Conservation (phyloP, 2,329 filamentous ascomycete genomes). For the Mariannaea elegans region DNA sequence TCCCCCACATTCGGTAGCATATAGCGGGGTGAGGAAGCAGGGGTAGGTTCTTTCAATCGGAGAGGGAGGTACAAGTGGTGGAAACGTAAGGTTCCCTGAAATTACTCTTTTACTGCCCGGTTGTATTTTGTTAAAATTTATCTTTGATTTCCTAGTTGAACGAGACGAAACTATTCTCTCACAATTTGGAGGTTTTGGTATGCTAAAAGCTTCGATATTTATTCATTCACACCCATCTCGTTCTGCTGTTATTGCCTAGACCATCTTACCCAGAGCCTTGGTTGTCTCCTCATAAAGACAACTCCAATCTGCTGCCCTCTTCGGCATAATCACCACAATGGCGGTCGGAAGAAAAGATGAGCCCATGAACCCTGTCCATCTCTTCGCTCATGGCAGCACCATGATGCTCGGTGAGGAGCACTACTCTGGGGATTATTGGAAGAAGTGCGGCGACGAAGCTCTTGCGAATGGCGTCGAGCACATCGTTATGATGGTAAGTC, state of each 20-base stretch:
- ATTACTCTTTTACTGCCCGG: neutral
- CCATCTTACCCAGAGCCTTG: too few relatives aligned
- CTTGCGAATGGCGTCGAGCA: conserved; percentile 32
- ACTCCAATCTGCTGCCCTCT: too few relatives aligned
- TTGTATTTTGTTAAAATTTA: neutral
- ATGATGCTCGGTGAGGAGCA: conserved; percentile 39
- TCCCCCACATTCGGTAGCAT: neutral
- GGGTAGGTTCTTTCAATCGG: neutral
- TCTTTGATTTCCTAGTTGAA: neutral
- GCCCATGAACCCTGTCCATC: conserved; percentile 31
- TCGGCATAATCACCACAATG: neutral
- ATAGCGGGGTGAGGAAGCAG: neutral
- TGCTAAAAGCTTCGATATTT: too few relatives aligned
- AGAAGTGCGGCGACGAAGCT: conserved; percentile 34
- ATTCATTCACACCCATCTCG: too few relatives aligned
- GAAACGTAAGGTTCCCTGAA: too few relatives aligned
- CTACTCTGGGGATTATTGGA: conserved; percentile 33
- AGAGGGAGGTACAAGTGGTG: neutral
- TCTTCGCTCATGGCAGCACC: conserved; percentile 38
- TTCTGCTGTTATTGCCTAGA: too few relatives aligned
- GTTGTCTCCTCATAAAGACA: too few relatives aligned
- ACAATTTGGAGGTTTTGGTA: too few relatives aligned
- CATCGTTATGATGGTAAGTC: conserved; percentile 32
- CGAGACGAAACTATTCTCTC: too few relatives aligned
- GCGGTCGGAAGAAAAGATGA: conserved; percentile 16